These are phyloP conservation scores for Castanea sativa DNA, from an alignment of 306 rosid genomes.

Conservation along the genomic window DNA sequence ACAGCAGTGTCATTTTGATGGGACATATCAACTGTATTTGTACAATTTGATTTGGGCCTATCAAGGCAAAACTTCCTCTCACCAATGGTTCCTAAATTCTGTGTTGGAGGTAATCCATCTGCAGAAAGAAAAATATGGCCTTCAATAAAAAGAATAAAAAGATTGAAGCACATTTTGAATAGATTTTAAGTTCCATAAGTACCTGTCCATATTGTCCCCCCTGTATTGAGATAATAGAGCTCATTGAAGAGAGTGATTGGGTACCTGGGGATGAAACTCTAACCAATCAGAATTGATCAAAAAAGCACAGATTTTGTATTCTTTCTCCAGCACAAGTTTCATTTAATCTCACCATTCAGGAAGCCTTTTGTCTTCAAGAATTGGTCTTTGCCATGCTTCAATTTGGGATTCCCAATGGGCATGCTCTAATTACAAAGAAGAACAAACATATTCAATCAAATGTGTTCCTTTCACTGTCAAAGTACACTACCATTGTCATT, in stretches of 20 bases:
- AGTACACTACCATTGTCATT: slow-evolving; percentile 8
- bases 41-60: slow-evolving; percentile 35
- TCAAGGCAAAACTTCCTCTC: slow-evolving; percentile 73
- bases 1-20: slow-evolving; percentile 63
- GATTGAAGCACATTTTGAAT: neutral
- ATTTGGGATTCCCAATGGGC: slow-evolving; percentile 80
- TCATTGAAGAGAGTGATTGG: slow-evolving; percentile 86
- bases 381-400: slow-evolving; percentile 92
- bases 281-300: slow-evolving; percentile 20
- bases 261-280: slow-evolving; percentile 61
- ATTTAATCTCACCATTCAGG: slow-evolving; percentile 80
- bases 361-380: slow-evolving; percentile 83
- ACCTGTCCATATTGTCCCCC: slow-evolving; percentile 98
- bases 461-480: neutral
- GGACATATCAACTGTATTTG: slow-evolving; percentile 28
- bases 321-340: slow-evolving; percentile 10
- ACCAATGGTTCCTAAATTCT: slow-evolving; percentile 43
- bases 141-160: neutral
- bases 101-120: slow-evolving; percentile 79
- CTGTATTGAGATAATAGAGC: slow-evolving; percentile 84
- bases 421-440: slow-evolving; percentile 45
- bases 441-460: neutral
- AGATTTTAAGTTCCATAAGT: slow-evolving; percentile 14
- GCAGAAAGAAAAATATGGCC: slow-evolving; percentile 10
- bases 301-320: neutral